Evolutionary conservation across 495 filamentous ascomycete genomes (phyloP).

Genomic region (Penicillium longicatenatum): DNA sequence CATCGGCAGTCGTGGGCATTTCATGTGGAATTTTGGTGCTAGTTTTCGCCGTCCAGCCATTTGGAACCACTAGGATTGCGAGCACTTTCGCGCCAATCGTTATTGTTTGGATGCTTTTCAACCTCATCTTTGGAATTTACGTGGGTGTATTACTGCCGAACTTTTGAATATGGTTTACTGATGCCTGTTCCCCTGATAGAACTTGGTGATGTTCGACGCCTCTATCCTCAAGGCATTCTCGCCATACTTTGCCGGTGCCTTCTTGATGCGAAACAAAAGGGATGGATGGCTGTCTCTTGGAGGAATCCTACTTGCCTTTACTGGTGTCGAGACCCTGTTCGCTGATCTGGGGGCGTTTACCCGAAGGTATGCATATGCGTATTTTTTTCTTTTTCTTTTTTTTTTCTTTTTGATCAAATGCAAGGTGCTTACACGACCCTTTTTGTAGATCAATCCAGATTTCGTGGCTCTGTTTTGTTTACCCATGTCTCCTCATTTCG

Average conservation of each 20-base stretch:
- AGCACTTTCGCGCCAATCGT: conserved; percentile 68
- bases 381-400: no score
- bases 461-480: conserved; percentile 62
- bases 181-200: conserved; percentile 29
- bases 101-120: conserved; percentile 71
- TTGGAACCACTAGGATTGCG: conserved; percentile 65
- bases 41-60: conserved; percentile 67
- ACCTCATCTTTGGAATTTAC: conserved; percentile 67
- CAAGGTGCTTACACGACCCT: background rate
- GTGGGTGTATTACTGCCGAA: conserved; percentile 20
- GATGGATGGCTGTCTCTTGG: conserved; percentile 66
- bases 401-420: background rate
- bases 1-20: conserved; percentile 59
- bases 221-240: conserved; percentile 69
- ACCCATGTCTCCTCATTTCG: conserved; percentile 66
- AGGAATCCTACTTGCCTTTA: conserved; percentile 70
- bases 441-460: conserved; percentile 56
- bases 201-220: conserved; percentile 59
- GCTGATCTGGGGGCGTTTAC: conserved; percentile 71
- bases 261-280: conserved; percentile 58
- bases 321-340: conserved; percentile 72
- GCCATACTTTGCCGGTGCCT: conserved; percentile 64
- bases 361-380: conserved; percentile 24
- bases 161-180: background rate
- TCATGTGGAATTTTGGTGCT: conserved; percentile 68